Base-by-base conservation (phyloP, 2,329 filamentous ascomycete species). In the Chalaropsis thielavioides region DNA sequence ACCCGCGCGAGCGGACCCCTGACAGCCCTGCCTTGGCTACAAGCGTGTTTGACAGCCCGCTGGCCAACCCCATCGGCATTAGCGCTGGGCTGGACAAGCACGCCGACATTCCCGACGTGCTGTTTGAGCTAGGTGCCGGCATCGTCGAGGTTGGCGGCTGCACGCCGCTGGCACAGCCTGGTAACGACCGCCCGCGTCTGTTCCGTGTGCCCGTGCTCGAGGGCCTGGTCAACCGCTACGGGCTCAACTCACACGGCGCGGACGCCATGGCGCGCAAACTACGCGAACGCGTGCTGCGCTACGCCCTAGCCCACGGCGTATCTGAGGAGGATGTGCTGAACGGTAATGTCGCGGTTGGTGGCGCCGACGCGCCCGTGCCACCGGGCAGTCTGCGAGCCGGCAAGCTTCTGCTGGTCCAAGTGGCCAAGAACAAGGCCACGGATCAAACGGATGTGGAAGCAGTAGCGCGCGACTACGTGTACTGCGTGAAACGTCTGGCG, bases 81-180 rank as follows among this genome's bases (percentile, higher is more conserved):
- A 95, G 90, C n/a, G 94, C 90, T 4, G 94, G 94, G 10, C 84
- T 99, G 54, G 94, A 97, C 78, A 97, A 99, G 79, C 83, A 95
- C 72, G 94, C 87, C 64, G 90, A 96, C 68, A 86, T 97, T 64
- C 89, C 92, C 1, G 88, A 92, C 71, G 82, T 86, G 15, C 80
- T 99, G 43, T 89, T 97, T 72, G 90, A 86, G 7, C 78, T 96
- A 2, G 94, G 94, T 40, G 86, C 92, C 27, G 87, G 85, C 2
- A 81, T 97, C 44, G 90, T 99, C 38, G 94, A 99, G 73, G 88
- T 99, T 1, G 94, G 94, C 68, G 94, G 92, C 59, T 87, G 88
- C 70, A 97, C 92, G 3, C 89, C 94, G 0, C 76, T 84, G n/a
- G 87, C 92, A 0, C 94, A 99, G 73, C 81, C 83, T 5, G 94